Evolutionary conservation across 148 eudicot species (phyloP), one percentile per base, ranked within the genome.

Genomic region (Rhododendron mucronatum): DNA sequence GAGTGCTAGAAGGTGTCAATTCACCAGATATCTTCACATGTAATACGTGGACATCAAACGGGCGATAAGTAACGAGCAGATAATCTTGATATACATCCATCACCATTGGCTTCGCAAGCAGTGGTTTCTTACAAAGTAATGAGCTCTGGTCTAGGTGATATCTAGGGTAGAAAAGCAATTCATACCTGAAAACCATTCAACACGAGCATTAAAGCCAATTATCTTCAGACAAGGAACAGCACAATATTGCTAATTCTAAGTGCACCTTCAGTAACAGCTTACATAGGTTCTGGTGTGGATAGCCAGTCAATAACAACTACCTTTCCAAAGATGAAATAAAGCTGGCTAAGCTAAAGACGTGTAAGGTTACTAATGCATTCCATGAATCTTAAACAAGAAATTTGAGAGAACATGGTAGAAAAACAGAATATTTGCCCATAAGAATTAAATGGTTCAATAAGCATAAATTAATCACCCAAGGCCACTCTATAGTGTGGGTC

Each of bases 71-170:
- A 61, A 95, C 98, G 86, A 97, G 98, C 73, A 97, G 86, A 90
- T 95, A 97, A 83, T 97, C 94, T 88, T 93, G 95, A 90, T 92
- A 94, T 37, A 95, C 94, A 90, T 97, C 99, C 96, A 97, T 97
- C 88, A 95, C 98, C 91, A 94, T 89, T 28, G 99, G 99, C 88
- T 94, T 93, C 59, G 96, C 91, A 83, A 95, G 90, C 94, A 97
- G 90, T 53, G 95, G 86, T 85, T 93, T 97, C 86, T 89, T 95
- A 87, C 91, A 95, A 82, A 97, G 91, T 65, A 97, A 91, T 48
- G 99, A 97, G 87, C 99, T 97, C 89, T 95, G 98, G 89, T 97
- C 99, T 82, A 97, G 99, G 90, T 97, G 99, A 91, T 97, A 97
- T 90, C 99, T 93, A 85, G 99, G 99, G 87, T 95, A 97, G 90